A percentile compares a stretch with the other conserved stretches of the same genome.
Conservation (phyloP, 208 protist genomes). For the Tritrichomonas musculus region DNA sequence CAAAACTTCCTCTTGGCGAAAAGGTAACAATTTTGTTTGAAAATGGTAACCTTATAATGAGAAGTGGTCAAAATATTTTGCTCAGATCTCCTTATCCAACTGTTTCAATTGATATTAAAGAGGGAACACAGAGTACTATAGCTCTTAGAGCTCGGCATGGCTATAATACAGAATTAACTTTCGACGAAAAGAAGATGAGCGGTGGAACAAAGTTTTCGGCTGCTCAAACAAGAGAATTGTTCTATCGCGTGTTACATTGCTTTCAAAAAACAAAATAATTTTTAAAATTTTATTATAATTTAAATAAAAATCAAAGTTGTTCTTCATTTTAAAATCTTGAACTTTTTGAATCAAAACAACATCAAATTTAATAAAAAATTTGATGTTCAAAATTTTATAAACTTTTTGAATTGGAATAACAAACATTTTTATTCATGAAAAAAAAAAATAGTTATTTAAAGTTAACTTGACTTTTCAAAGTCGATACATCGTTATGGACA, state of each 20-base stretch:
- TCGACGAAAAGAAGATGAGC: neutral
- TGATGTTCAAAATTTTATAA: too few relatives aligned
- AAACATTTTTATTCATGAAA: too few relatives aligned
- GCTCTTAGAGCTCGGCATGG: neutral
- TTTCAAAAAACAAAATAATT: neutral
- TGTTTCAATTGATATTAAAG: neutral
- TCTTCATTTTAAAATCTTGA: too few relatives aligned
- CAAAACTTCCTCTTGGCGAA: neutral
- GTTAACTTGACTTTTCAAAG: too few relatives aligned
- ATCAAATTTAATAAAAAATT: too few relatives aligned
- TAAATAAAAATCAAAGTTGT: too few relatives aligned
- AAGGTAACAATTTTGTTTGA: neutral
- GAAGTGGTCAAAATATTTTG: neutral
- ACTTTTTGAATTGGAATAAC: too few relatives aligned
- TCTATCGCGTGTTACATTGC: neutral
- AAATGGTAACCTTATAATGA: neutral
- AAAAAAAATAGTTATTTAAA: too few relatives aligned
- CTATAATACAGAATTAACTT: neutral
- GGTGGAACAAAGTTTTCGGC: neutral
- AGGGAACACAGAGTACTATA: neutral
- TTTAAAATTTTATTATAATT: too few relatives aligned
- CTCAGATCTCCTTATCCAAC: neutral
- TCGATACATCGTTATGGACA: too few relatives aligned
- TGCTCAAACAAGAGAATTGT: neutral
- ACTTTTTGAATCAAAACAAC: too few relatives aligned